Evolutionary conservation across 2,329 filamentous ascomycete species (phyloP), one percentile per base, ranked within the genome.

Genomic region (Phialocephala subalpina): DNA sequence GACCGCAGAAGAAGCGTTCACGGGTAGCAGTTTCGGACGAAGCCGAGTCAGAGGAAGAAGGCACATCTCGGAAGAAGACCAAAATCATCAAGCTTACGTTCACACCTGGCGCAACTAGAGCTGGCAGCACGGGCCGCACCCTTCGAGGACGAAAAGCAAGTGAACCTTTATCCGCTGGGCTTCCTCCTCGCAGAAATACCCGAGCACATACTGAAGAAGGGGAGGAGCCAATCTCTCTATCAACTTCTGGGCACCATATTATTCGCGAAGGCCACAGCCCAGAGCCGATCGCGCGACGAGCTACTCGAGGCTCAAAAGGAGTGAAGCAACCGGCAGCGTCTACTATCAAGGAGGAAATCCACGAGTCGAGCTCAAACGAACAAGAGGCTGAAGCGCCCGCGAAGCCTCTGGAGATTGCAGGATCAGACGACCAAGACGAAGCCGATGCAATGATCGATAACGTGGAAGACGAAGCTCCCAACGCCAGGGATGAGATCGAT

Each of bases 221-320:
- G 0, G 83, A 85, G 35, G 85, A 87, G 52, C 81, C 88, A 7
- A 75, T 88, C 4, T 86, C 89, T 72, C 78, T 90, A 16, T 85
- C 87, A 6, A 85, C 82, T 70, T 90, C 87, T 8, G 88, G 87
- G n/a, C 83, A 81, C 64, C 87, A 90, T 69, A 83, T 80, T 1
- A 78, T 82, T 35, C 80, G 84, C 45, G 79, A 79, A 20, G 86
- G 85, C 33, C 80, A 80, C 62, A 89, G 86, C 70, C 87, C 87
- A 0, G 87, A 90, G 68, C 74, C 82, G 2, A 74, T 80, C 20
- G 73, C 77, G 16, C 81, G 73, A 58, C 70, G 74, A 66, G 53
- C 67, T 2, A 72, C 64, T 29, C 67, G 75, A 67, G 76, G 72
- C n/a, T 35, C 67, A n/a, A 78, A 77, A 60, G 73, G 73, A 3